Percentiles rank a stretch among this genome's conserved stretches.
Evolutionary conservation across 2,329 filamentous ascomycete species (phyloP).

Genomic region (Calonectria pseudoturangicola): DNA sequence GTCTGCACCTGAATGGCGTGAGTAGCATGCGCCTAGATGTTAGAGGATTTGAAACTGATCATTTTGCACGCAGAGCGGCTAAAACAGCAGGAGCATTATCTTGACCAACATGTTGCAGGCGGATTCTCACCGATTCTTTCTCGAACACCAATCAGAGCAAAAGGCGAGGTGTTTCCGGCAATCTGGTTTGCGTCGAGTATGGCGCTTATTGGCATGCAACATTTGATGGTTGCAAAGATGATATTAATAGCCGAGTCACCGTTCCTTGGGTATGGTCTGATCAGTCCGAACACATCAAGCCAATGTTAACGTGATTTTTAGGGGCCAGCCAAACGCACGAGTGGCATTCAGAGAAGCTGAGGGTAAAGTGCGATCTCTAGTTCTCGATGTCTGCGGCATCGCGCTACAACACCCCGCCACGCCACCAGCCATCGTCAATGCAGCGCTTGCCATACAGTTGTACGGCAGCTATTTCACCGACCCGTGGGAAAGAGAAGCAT

Average conservation of each 20-base stretch:
- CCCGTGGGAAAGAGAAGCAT: slow-evolving; percentile 47
- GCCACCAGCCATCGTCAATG: slow-evolving; percentile 45
- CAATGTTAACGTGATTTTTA: not conserved
- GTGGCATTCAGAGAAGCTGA: slow-evolving; percentile 44
- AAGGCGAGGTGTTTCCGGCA: slow-evolving; percentile 46
- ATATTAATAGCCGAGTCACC: slow-evolving; percentile 46
- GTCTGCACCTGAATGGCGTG: slow-evolving; percentile 47
- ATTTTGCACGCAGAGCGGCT: slow-evolving; percentile 26
- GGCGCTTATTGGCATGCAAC: slow-evolving; percentile 48
- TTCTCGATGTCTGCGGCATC: slow-evolving; percentile 47
- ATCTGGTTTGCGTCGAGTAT: slow-evolving; percentile 48
- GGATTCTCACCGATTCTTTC: slow-evolving; percentile 42
- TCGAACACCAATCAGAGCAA: slow-evolving; percentile 27
- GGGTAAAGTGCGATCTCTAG: slow-evolving; percentile 38
- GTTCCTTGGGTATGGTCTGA: slow-evolving; percentile 34
- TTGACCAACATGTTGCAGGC: slow-evolving; percentile 12
- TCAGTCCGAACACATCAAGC: fast-evolving
- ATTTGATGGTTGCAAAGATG: slow-evolving; percentile 53
- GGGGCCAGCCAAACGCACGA: slow-evolving; percentile 31
- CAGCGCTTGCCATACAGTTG: slow-evolving; percentile 43
- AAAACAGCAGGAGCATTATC: slow-evolving; percentile 46
- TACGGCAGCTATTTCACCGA: slow-evolving; percentile 50
- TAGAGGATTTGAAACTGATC: fast-evolving
- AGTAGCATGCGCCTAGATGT: not conserved
- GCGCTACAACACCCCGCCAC: slow-evolving; percentile 45